Conservation (phyloP, 305 asterid species). For the Solanum hybrid region DNA sequence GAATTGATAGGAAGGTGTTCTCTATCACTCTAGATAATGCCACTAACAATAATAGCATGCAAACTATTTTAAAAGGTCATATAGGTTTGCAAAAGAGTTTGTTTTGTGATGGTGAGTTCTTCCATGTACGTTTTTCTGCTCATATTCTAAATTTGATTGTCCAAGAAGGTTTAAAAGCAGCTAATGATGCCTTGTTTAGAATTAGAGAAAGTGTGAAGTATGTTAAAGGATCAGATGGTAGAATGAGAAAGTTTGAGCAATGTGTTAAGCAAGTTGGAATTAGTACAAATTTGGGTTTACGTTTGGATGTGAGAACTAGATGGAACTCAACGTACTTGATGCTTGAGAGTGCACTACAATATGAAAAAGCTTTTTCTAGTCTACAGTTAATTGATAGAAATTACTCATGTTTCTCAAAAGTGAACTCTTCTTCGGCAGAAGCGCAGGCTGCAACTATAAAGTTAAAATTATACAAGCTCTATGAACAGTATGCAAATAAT, state of each 20-base stretch:
- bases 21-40: neutral
- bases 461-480: neutral
- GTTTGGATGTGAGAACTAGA: neutral
- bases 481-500: neutral
- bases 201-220: neutral
- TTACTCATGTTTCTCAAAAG: neutral
- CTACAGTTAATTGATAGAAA: neutral
- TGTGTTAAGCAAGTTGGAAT: neutral
- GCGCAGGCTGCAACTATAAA: no score
- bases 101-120: neutral
- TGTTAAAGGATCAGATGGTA: neutral
- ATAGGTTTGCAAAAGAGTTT: neutral
- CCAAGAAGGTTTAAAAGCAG: no score
- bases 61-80: neutral
- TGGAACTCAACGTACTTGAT: neutral
- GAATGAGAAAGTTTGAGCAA: neutral
- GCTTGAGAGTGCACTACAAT: neutral
- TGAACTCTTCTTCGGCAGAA: neutral
- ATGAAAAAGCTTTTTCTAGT: neutral
- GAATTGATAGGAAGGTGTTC: neutral
- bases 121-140: neutral
- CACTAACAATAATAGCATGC: neutral
- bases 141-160: neutral
- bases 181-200: neutral
- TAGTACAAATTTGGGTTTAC: no score